Evolutionary conservation across 805 yeast species (phyloP), one percentile per base, ranked within the genome.

Genomic region (Yarrowia sp.): DNA sequence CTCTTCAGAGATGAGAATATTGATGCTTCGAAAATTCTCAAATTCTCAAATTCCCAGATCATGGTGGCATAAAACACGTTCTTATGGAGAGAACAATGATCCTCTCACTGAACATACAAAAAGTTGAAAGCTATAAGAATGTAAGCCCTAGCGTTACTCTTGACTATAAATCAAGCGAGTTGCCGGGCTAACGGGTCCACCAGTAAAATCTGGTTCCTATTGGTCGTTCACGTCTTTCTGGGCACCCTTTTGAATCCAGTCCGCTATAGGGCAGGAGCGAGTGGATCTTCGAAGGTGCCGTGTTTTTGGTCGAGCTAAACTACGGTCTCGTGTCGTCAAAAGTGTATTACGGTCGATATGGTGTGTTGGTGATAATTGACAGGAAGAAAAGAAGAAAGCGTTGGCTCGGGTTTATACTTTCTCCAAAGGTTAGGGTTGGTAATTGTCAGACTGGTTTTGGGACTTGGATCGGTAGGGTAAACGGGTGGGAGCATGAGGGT

Each of bases 181-280:
- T 59, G 42, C 52, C 35, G n/a, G 65, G 65, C 45, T 59, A 59
- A 59, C 65, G 65, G 65, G 48, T 49, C 67, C 67, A 56, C 67
- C 67, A 63, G 67, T 38, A 40, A 38, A 59, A 26, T 22, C 67
- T 40, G 67, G 67, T 63, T 63, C 56, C 67, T 63, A 63, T 63
- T 56, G 67, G 67, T 38, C 56, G 67, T 48, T 48, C 67, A 48
- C 56, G 16, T 63, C 48, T 40, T 53, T 71, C 71, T 71, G n/a
- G 72, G 72, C 72, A 71, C 64, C 67, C 55, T 69, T 71, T 71
- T 71, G 72, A 71, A 71, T 69, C 72, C 70, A 38, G 69, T 43
- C 40, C 70, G 61, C 70, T 66, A 64, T 50, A 48, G 70, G 26
- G 64, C 26, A 49, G 16, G 53, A 66, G 69, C 70, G 65, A 65